Percentiles rank a stretch among this genome's conserved stretches.
phyloP scores from a whole-genome alignment of 257 asterid genomes.

The Haberlea rhodopensis region DNA sequence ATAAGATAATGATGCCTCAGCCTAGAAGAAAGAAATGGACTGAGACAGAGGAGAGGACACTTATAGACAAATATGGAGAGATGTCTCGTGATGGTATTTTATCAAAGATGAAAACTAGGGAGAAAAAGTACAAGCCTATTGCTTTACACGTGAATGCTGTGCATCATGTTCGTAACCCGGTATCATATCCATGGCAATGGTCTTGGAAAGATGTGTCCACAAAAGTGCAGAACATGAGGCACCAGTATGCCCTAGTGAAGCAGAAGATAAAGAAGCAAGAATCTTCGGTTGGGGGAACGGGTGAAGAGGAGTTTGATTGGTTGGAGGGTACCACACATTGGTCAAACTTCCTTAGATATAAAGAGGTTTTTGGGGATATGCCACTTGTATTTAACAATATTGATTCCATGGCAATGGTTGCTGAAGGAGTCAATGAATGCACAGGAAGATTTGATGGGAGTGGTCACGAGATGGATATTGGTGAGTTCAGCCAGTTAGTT shows the following conservation, averaged over 20 bases:
- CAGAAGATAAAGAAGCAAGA: conserved; percentile 86
- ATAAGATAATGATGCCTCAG: conserved; percentile 67
- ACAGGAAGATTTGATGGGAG: conserved; percentile 67
- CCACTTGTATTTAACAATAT: conserved; percentile 41
- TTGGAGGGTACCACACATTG: conserved; percentile 81
- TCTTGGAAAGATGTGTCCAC: conserved; percentile 96
- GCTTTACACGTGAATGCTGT: conserved; percentile 73
- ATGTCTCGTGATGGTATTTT: conserved; percentile 74
- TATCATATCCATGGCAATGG: conserved; percentile 90
- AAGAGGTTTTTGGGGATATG: conserved; percentile 88
- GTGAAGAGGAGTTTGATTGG: conserved; percentile 91
- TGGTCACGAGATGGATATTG: conserved; percentile 54
- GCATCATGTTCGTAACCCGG: conserved; percentile 68
- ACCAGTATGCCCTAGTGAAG: conserved; percentile 91
- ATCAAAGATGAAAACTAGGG: conserved; percentile 89
- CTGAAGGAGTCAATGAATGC: conserved; percentile 60
- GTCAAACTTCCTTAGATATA: conserved; percentile 87
- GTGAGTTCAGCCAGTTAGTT: conserved; percentile 64
- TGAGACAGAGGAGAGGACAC: conserved; percentile 94
- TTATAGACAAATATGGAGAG: conserved; percentile 82
- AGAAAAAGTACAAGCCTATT: conserved; percentile 83
- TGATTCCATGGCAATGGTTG: conserved; percentile 38
- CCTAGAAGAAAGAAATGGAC: conserved; percentile 98
- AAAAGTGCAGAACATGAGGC: conserved; percentile 98
- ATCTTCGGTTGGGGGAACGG: conserved; percentile 45